Conservation (phyloP, 306 rosid species). For the Canavalia ensiformis region DNA sequence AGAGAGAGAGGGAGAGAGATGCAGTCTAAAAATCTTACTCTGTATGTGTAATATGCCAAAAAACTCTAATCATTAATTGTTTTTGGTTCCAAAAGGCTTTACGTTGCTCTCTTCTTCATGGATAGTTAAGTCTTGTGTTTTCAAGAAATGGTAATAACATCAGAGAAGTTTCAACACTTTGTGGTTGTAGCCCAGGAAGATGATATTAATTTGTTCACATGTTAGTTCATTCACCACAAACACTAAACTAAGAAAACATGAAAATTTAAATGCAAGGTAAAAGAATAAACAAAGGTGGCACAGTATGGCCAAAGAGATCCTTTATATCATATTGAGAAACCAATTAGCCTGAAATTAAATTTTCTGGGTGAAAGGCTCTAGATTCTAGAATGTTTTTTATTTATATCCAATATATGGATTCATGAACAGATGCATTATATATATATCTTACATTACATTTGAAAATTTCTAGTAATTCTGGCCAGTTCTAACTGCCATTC, state of each 20-base stretch:
- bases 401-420: conserved; percentile 30
- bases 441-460: conserved; percentile 41
- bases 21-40: conserved; percentile 51
- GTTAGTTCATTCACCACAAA: conserved; percentile 2
- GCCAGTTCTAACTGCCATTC: conserved; percentile 44
- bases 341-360: not conserved
- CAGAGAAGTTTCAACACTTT: conserved; percentile 14
- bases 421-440: conserved; percentile 43
- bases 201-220: conserved; percentile 28
- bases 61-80: conserved; percentile 54
- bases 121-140: not conserved
- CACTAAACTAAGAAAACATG: not conserved
- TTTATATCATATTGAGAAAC: not conserved
- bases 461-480: conserved; percentile 42
- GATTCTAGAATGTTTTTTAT: conserved; percentile 32
- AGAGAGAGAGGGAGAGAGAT: not conserved
- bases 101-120: conserved; percentile 36
- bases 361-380: conserved; percentile 19
- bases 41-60: conserved; percentile 40
- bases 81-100: conserved; percentile 29
- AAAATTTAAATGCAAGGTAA: conserved; percentile 22
- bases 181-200: not conserved
- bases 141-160: conserved; percentile 14
- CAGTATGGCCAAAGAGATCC: conserved; percentile 25
- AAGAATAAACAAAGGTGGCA: not conserved